Conservation (phyloP, 345 rosid species). For the Populus deltoides region DNA sequence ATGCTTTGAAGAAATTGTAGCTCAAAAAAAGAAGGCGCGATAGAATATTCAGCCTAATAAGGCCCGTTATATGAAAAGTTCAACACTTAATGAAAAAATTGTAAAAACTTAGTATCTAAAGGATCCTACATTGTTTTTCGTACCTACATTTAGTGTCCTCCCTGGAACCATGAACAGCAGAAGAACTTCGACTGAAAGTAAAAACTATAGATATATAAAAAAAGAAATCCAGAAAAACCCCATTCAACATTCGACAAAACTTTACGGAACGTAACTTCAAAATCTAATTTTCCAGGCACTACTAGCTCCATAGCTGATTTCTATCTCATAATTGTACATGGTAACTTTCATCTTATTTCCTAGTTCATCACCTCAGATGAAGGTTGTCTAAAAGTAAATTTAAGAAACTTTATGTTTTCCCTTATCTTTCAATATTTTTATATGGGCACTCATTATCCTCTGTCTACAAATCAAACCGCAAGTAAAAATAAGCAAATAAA, state of each 20-base stretch:
- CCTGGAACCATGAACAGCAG: background rate
- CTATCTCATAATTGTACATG: background rate
- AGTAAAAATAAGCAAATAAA: conserved; percentile 9
- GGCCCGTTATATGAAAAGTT: background rate
- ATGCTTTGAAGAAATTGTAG: background rate
- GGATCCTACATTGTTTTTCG: background rate
- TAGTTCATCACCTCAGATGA: background rate
- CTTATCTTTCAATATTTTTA: background rate
- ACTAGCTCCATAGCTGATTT: background rate
- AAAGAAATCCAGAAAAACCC: background rate
- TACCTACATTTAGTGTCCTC: background rate
- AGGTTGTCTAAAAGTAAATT: background rate
- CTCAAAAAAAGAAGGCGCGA: background rate
- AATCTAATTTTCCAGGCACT: background rate
- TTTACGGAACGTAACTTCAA: background rate
- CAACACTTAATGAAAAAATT: background rate
- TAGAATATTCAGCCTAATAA: background rate
- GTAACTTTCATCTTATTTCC: background rate
- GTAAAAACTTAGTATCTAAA: background rate
- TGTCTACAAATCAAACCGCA: background rate
- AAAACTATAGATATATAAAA: background rate
- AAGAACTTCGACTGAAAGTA: background rate
- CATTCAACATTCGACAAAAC: background rate
- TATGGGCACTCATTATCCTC: background rate
- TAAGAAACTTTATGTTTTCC: background rate